Conservation (phyloP, 2,329 filamentous ascomycete species). For the Neocucurbitaria cava region DNA sequence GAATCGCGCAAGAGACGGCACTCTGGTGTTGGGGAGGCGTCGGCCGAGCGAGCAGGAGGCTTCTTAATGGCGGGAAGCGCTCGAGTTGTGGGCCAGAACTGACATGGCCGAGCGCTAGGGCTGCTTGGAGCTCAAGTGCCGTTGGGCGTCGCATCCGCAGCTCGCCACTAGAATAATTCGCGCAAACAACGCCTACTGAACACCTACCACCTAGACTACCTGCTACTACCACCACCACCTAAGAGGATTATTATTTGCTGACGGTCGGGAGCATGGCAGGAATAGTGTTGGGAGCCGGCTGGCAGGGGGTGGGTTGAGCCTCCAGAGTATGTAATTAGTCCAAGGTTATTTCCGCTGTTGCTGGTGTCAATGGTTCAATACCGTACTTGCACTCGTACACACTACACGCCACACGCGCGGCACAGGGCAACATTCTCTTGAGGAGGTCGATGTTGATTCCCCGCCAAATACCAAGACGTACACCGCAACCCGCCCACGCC, state of each 20-base stretch:
- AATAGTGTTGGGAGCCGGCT: neutral
- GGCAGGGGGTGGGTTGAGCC: too few relatives aligned
- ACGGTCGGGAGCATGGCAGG: slow-evolving; percentile 4
- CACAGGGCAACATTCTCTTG: neutral
- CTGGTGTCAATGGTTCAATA: too few relatives aligned
- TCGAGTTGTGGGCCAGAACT: slow-evolving; percentile 9
- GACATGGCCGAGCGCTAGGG: slow-evolving; percentile 10
- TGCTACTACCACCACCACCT: too few relatives aligned
- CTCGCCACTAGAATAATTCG: slow-evolving; percentile 22
- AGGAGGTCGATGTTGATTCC: neutral
- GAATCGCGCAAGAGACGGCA: slow-evolving; percentile 20
- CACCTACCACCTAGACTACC: too few relatives aligned
- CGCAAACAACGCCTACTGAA: slow-evolving; percentile 8
- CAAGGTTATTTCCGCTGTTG: too few relatives aligned
- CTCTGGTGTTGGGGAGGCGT: slow-evolving; percentile 5
- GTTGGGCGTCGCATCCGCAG: slow-evolving; percentile 11
- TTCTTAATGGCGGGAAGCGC: slow-evolving; percentile 1
- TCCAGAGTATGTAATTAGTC: too few relatives aligned
- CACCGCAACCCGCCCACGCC: too few relatives aligned
- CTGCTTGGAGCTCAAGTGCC: slow-evolving; percentile 10
- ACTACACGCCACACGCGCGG: neutral
- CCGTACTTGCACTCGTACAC: too few relatives aligned
- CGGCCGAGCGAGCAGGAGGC: slow-evolving; percentile 18
- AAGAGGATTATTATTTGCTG: slow-evolving; percentile 11
- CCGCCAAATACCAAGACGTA: too few relatives aligned